These are phyloP conservation scores for Gomphus sp. DNA, from an alignment of 1,284 basidiomycete species.

Conservation along the genomic window DNA sequence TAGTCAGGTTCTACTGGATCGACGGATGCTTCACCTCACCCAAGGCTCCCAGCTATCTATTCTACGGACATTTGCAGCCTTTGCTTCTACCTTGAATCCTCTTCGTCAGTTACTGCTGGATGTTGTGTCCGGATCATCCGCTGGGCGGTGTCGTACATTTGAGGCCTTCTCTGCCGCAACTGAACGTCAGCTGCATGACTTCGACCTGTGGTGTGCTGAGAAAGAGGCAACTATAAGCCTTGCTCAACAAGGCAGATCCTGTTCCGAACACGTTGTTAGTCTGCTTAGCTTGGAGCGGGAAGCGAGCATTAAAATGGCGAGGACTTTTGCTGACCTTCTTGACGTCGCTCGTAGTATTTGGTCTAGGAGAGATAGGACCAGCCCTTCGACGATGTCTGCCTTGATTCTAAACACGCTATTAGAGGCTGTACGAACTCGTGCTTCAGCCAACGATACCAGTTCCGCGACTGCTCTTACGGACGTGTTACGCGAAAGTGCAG, in stretches of 20 bases:
- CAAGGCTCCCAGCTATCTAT: constrained; percentile 54
- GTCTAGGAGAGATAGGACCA: background rate
- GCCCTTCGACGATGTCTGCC: background rate
- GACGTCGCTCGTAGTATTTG: background rate
- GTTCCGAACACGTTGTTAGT: constrained; percentile 43
- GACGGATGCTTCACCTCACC: constrained; percentile 53
- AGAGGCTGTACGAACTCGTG: constrained; percentile 39
- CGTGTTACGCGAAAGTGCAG: constrained; percentile 53
- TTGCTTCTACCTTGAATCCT: constrained; percentile 48
- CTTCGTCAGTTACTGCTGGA: constrained; percentile 49
- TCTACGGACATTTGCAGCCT: constrained; percentile 41
- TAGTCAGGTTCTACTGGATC: background rate
- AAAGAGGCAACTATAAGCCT: constrained; percentile 58
- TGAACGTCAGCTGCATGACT: constrained; percentile 42
- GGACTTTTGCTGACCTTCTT: constrained; percentile 46
- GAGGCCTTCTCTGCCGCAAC: constrained; percentile 78
- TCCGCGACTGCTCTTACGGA: constrained; percentile 46
- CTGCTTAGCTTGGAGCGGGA: constrained; percentile 56
- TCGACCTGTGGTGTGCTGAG: constrained; percentile 63
- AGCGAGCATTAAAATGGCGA: constrained; percentile 46
- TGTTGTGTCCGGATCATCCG: constrained; percentile 18
- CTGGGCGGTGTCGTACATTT: constrained; percentile 43
- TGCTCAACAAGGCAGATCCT: constrained; percentile 36
- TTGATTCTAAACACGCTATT: constrained; percentile 38
- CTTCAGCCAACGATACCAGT: constrained; percentile 44